Percentiles rank a stretch among this genome's conserved stretches.
phyloP scores from a whole-genome alignment of 148 eudicot genomes.

The Heliosperma pusillum region DNA sequence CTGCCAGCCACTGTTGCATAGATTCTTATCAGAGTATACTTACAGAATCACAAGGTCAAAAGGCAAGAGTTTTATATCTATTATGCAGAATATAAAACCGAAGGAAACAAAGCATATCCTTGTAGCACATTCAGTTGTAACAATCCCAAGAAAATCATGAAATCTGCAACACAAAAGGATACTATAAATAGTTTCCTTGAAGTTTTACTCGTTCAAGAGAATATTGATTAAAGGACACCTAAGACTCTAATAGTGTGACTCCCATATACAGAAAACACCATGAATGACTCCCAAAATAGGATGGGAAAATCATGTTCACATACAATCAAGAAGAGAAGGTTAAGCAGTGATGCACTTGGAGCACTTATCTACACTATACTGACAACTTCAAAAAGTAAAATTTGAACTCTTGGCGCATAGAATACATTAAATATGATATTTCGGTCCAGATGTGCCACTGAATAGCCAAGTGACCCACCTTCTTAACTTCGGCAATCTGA shows the following conservation, averaged over 20 bases:
- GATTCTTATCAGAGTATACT: slow-evolving; percentile 13
- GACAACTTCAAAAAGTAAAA: not conserved
- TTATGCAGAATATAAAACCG: not conserved
- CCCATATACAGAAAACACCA: not conserved
- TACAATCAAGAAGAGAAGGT: not conserved
- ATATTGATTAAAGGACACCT: not conserved
- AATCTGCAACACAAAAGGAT: not conserved
- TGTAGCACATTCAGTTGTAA: not conserved
- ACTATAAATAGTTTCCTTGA: not conserved
- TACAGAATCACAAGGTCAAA: not conserved
- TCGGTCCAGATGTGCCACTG: not conserved
- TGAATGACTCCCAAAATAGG: not conserved
- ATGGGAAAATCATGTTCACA: too few relatives aligned
- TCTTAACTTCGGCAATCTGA: too few relatives aligned
- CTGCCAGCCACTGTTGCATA: slow-evolving; percentile 83
- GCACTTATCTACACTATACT: not conserved
- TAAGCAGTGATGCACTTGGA: not conserved
- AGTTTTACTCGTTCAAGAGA: not conserved
- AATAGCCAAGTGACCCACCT: too few relatives aligned
- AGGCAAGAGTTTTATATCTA: slow-evolving; percentile 4
- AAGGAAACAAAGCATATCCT: not conserved
- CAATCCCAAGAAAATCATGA: not conserved
- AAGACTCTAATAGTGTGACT: not conserved
- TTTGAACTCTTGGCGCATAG: too few relatives aligned
- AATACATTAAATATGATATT: too few relatives aligned